Evolutionary conservation across 2,329 filamentous ascomycete genomes (phyloP).

Genomic region (Aspergillus fumigatus): DNA sequence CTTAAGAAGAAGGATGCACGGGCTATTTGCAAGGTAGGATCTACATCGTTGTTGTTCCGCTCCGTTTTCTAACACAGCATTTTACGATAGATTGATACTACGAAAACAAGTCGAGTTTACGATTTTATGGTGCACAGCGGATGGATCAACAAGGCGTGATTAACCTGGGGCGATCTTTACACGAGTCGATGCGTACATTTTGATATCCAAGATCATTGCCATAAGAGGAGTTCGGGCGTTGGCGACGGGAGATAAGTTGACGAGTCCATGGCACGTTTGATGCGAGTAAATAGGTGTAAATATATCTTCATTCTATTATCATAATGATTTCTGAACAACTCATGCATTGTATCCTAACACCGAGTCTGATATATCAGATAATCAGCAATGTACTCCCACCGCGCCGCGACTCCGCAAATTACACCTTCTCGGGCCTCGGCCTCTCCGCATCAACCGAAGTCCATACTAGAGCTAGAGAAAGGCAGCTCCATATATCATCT

Average conservation of each 20-base stretch:
- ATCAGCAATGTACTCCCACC: too few species aligned
- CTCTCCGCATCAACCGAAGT: not conserved
- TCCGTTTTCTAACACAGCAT: conserved; percentile 2
- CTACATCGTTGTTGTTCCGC: not conserved
- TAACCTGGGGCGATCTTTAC: not conserved
- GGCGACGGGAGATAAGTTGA: not conserved
- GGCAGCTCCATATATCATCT: not conserved
- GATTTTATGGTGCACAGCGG: conserved; percentile 93
- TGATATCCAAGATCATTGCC: conserved; percentile 13
- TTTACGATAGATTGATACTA: conserved; percentile 62
- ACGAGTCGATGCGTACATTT: conserved; percentile 1
- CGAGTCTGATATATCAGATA: not conserved
- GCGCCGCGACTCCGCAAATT: not conserved
- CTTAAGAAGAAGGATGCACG: conserved; percentile 93
- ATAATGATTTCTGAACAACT: not conserved
- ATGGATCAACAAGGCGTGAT: conserved; percentile 79
- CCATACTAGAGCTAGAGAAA: not conserved
- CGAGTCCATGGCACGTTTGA: not conserved
- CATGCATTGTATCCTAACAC: not conserved
- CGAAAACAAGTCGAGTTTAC: conserved; percentile 81
- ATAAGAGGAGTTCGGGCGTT: not conserved
- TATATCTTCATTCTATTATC: not conserved
- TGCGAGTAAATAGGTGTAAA: not conserved
- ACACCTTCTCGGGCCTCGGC: not conserved
- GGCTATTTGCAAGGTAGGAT: conserved; percentile 64